Evolutionary conservation across 2,329 filamentous ascomycete genomes (phyloP).

Genomic region (Byssochlamys sp.): DNA sequence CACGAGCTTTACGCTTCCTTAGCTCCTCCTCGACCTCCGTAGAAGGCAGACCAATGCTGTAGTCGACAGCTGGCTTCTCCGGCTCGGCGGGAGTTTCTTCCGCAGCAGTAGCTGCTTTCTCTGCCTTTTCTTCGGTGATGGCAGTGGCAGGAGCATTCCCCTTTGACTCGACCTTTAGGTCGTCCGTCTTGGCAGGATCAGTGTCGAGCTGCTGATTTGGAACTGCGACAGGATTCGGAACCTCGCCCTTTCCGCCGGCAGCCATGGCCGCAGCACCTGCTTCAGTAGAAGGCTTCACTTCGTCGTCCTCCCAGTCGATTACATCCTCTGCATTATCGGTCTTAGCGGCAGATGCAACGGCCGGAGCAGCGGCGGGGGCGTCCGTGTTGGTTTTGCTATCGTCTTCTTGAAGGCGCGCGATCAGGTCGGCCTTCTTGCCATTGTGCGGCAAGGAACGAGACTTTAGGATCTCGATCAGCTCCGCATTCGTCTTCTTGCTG

Average conservation of each 20-base stretch:
- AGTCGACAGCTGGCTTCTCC: slow-evolving; percentile 29
- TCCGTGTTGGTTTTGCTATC: slow-evolving; percentile 23
- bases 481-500: slow-evolving; percentile 42
- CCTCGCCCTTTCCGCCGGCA: slow-evolving; percentile 29
- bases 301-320: slow-evolving; percentile 38
- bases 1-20: slow-evolving; percentile 40
- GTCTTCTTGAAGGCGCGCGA: slow-evolving; percentile 38
- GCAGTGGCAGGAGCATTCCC: slow-evolving; percentile 10
- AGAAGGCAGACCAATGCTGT: slow-evolving; percentile 32
- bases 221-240: slow-evolving; percentile 29
- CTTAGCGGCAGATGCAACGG: slow-evolving; percentile 12
- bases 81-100: slow-evolving; percentile 13
- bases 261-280: slow-evolving; percentile 25
- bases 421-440: slow-evolving; percentile 42
- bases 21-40: slow-evolving; percentile 39
- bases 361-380: slow-evolving; percentile 1
- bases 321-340: slow-evolving; percentile 31
- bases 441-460: slow-evolving; percentile 38
- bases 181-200: slow-evolving; percentile 29
- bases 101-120: slow-evolving; percentile 11
- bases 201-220: slow-evolving; percentile 31
- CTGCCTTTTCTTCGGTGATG: slow-evolving; percentile 7
- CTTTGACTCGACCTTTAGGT: slow-evolving; percentile 27
- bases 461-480: slow-evolving; percentile 42
- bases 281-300: slow-evolving; percentile 22